Evolutionary conservation across 495 filamentous ascomycete genomes (phyloP).

Genomic region (Penicillium macrosclerotiorum): DNA sequence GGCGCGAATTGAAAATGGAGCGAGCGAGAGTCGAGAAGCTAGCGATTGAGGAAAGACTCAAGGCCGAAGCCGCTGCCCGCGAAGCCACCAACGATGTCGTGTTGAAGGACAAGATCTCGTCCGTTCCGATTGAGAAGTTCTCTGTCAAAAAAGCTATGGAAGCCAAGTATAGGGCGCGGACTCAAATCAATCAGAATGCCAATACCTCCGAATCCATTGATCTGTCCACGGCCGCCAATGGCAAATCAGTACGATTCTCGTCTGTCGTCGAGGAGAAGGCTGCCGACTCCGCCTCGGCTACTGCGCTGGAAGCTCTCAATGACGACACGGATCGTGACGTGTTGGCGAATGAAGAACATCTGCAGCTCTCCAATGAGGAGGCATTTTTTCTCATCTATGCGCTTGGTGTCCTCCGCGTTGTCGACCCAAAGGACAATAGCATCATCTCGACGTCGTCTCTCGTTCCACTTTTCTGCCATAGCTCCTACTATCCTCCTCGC

Average conservation of each 20-base stretch:
- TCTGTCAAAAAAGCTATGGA: conserved; percentile 44
- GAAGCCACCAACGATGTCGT: conserved; percentile 21
- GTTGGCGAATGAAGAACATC: conserved; percentile 79
- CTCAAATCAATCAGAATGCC: conserved; percentile 18
- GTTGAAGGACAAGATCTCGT: conserved; percentile 18
- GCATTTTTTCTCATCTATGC: conserved; percentile 86
- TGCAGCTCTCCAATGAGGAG: conserved; percentile 87
- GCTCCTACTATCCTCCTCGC: conserved; percentile 67
- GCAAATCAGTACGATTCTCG: conserved; percentile 65
- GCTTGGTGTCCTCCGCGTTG: conserved; percentile 72
- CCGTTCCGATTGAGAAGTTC: conserved; percentile 30
- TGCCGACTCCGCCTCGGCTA: conserved; percentile 48
- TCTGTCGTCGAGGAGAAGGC: conserved; percentile 57
- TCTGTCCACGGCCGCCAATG: conserved; percentile 23
- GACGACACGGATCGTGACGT: conserved; percentile 30
- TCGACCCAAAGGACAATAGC: conserved; percentile 49
- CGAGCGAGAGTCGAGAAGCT: conserved; percentile 81
- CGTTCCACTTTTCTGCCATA: conserved; percentile 60
- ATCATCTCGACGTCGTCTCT: conserved; percentile 44
- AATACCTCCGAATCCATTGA: conserved; percentile 3
- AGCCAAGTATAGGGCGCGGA: conserved; percentile 29
- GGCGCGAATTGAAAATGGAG: conserved; percentile 82
- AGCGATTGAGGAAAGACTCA: conserved; percentile 68
- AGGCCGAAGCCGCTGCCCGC: conserved; percentile 54
- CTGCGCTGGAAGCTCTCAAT: conserved; percentile 16